A percentile compares a stretch with the other conserved stretches of the same genome.
Conservation (phyloP, 2,329 filamentous ascomycete species). For the Hypoxylon sp. region DNA sequence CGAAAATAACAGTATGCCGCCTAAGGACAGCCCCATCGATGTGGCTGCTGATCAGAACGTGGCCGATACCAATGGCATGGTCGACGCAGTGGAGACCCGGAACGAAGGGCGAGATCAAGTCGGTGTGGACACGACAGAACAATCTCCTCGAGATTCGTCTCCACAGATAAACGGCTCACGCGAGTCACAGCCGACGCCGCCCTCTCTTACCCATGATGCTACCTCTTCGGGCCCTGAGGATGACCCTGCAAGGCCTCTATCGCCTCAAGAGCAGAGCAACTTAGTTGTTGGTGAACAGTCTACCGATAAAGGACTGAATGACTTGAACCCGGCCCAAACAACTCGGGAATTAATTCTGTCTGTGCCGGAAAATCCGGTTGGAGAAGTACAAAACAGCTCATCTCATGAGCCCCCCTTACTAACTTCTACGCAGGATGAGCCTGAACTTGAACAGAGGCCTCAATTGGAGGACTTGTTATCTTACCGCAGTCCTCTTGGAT, state of each 20-base stretch:
- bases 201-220: constrained; percentile 41
- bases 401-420: constrained; percentile 52
- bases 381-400: constrained; percentile 55
- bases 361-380: constrained; percentile 39
- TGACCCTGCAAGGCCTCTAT: constrained; percentile 11
- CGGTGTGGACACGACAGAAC: constrained; percentile 42
- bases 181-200: constrained; percentile 41
- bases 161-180: constrained; percentile 46
- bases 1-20: neutral
- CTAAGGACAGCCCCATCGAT: constrained; percentile 3
- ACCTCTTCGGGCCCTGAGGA: constrained; percentile 33
- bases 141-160: constrained; percentile 41
- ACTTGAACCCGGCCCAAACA: constrained; percentile 43
- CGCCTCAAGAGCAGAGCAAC: constrained; percentile 15
- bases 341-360: constrained; percentile 21
- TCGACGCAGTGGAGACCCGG: constrained; percentile 4
- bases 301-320: constrained; percentile 45
- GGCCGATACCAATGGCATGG: neutral
- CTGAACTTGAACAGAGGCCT: constrained; percentile 32
- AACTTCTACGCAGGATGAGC: constrained; percentile 50
- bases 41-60: neutral
- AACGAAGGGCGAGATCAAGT: constrained; percentile 22
- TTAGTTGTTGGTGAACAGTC: constrained; percentile 39
- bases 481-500: constrained; percentile 86
- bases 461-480: constrained; percentile 63